Base-by-base conservation (phyloP, 2,329 filamentous ascomycete species). In the Cercospora sp. region DNA sequence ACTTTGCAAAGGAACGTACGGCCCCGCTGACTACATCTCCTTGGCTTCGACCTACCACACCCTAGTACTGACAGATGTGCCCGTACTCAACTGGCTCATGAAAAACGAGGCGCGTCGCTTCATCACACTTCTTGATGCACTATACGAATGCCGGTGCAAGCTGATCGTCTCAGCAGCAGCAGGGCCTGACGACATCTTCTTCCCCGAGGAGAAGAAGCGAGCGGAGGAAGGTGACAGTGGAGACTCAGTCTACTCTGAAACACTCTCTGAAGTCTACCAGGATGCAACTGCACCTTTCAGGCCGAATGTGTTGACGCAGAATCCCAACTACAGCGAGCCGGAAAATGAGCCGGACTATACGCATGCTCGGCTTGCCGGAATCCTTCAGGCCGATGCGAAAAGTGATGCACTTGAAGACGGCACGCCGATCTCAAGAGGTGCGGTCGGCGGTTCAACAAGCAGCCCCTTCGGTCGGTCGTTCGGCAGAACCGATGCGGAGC, bases 41-140 rank as follows among this genome's bases (percentile, higher is more conserved):
- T 86, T 95, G 77, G 91, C 91, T 1, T 93, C 91, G 1, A 90
- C 87, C 16, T 94, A 90, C 77, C 91, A 94, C 78, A 94, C 91
- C 0, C 85, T 94, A 69, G 87, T 94, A 75, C 82, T 94, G 58
- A 89, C 90, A 72, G 80, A 88, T 20, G 84, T 94, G 1, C 91
- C 92, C 0, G 77, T 90, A 16, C 81, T 95, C 12, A 89, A 87
- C 0, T 78, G 89, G 1, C 79, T 87, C 1, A 88, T 89, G 77
- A 94, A 93, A 79, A 94, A 94, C 77, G 91, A 94, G 80, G 92
- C 92, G 0, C 84, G 91, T 4, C 86, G 92, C 10, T 89, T 95
- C 76, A 94, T 73, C 62, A 73, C 71, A 5, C 83, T 95, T 1
- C 85, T 94, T 1, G 91, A 95, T 75, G 91, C 91, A 0, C 82